Evolutionary conservation across 2,329 filamentous ascomycete species (phyloP).

Genomic region (Trichoderma breve): DNA sequence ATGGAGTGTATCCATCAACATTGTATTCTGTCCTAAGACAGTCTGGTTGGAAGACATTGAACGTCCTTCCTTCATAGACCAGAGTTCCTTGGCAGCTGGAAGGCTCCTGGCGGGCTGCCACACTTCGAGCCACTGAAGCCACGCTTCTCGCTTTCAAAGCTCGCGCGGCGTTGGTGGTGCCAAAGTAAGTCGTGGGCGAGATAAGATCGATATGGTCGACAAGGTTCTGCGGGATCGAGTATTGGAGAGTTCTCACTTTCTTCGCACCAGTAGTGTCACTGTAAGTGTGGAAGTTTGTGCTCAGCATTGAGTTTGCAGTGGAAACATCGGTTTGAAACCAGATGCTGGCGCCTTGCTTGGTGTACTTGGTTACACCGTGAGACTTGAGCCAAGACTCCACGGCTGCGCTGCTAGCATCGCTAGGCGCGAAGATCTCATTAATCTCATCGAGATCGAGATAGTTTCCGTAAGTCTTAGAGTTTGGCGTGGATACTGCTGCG

Average conservation of each 20-base stretch:
- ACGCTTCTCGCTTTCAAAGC: background rate
- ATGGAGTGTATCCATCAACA: slow-evolving; percentile 21
- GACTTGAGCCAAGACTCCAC: slow-evolving; percentile 14
- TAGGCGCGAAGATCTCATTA: background rate
- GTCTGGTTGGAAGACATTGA: slow-evolving; percentile 13
- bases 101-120: background rate
- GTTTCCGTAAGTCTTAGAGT: background rate
- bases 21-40: slow-evolving; percentile 21
- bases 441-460: slow-evolving; percentile 2
- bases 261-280: background rate
- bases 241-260: slow-evolving; percentile 22
- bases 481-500: slow-evolving; percentile 7
- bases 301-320: slow-evolving; percentile 6
- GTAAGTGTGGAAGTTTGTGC: slow-evolving; percentile 3
- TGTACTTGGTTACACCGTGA: background rate
- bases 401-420: background rate
- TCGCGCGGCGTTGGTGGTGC: slow-evolving; percentile 8
- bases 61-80: background rate
- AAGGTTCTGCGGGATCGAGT: slow-evolving; percentile 22
- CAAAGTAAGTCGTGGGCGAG: slow-evolving; percentile 22
- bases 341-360: background rate
- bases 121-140: background rate
- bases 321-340: slow-evolving; percentile 5
- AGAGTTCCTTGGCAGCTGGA: slow-evolving; percentile 2
- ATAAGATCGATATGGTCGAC: slow-evolving; percentile 23